Evolutionary conservation across 768 basidiomycete genomes (phyloP), one percentile per base, ranked within the genome.

Genomic region (Amanita exitialis): DNA sequence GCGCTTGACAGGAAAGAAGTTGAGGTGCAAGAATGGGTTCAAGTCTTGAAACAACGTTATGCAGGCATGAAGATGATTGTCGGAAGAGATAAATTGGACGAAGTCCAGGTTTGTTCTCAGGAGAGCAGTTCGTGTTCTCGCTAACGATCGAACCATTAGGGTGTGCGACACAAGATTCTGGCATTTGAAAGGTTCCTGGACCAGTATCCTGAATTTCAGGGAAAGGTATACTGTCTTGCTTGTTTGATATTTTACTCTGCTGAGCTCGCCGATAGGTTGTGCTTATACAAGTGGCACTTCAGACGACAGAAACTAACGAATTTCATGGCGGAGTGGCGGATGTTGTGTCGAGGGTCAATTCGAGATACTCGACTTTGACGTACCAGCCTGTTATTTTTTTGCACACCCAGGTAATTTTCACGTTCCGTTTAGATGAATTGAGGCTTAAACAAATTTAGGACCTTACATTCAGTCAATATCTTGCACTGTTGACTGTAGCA

Each of bases 311-410:
- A 55, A 77, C 76, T 54, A 87, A 86, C 59, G 87, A 90, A 57
- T 61, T 78, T 1, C 82, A 86, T 0, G 85, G 84, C 2, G 78
- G 78, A 37, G 85, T 90, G 4, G 75, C 84, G 5, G 86, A 90
- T 55, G 68, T 81, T 20, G 84, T 92, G 47, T 78, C 88, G 1
- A 80, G 84, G 30, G 81, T 93, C 67, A 92, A 92, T 63, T 82
- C 85, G 4, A 74, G 80, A 4, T 93, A 86, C 70, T 88, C 86
- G 13, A 87, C 82, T 1, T 71, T 92, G 47, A 91, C 90, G 0
- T 92, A 90, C 62, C 90, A 90, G 58, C 90, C 90, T 9, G 77
- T 91, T 42, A 84, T 91, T 23, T 90, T 92, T 68, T 66, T 92
- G 44, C 86, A 90, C 60, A 90, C 85, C 0, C 82, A 86, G 50